Evolutionary conservation across 2,329 filamentous ascomycete species (phyloP).

Genomic region (Coleophoma cylindrospora): DNA sequence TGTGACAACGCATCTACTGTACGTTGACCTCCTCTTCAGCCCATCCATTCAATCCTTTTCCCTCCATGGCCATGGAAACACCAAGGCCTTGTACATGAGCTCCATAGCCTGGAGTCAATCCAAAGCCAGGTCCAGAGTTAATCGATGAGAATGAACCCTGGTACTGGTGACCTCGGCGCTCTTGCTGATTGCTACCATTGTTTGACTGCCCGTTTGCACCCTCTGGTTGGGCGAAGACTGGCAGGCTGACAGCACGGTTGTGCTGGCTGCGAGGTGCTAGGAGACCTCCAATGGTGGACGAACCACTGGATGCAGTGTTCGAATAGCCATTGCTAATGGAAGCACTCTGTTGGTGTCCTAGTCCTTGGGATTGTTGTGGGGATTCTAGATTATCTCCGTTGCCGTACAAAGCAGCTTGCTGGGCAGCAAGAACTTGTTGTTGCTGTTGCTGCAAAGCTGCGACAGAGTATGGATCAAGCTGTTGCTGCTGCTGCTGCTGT

Average conservation of each 20-base stretch:
- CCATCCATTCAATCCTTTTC: conserved; percentile 58
- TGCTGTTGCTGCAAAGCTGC: conserved; percentile 54
- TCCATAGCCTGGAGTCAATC: conserved; percentile 19
- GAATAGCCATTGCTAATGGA: conserved; percentile 57
- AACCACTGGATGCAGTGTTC: conserved; percentile 44
- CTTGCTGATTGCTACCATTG: conserved; percentile 25
- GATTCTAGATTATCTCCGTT: conserved; percentile 53
- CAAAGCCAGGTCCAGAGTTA: conserved; percentile 1
- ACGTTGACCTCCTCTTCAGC: conserved; percentile 46
- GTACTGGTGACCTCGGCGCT: conserved; percentile 60
- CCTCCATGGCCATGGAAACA: conserved; percentile 58
- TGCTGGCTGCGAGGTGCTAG: conserved; percentile 65
- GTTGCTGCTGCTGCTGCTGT: conserved; percentile 30
- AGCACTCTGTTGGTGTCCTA: conserved; percentile 59
- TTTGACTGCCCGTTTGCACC: conserved; percentile 35
- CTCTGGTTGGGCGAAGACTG: conserved; percentile 61
- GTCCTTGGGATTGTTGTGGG: conserved; percentile 54
- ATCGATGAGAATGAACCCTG: conserved; percentile 47
- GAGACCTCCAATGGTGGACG: conserved; percentile 71
- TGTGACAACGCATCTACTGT: conserved; percentile 11
- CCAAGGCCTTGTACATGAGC: conserved; percentile 41
- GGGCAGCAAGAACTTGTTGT: conserved; percentile 64
- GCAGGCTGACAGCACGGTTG: conserved; percentile 76
- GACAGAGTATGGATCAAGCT: conserved; percentile 36
- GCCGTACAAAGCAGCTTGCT: conserved; percentile 78